Conservation (phyloP, 305 asterid genomes). For the Fraxinus dipetala region DNA sequence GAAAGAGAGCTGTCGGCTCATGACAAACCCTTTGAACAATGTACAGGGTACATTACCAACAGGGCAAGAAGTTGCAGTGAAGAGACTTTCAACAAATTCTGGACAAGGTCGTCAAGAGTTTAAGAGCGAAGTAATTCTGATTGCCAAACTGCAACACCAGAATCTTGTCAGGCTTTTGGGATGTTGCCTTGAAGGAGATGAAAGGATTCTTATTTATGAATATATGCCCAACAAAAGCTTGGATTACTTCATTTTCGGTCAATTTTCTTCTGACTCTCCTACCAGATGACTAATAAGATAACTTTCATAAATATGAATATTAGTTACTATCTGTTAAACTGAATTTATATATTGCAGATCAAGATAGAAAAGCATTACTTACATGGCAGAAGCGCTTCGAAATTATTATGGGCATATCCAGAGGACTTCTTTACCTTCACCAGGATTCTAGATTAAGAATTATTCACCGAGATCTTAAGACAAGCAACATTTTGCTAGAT, state of each 20-base stretch:
- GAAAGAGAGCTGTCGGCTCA: not conserved
- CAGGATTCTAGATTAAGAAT: not conserved
- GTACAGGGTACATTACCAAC: constrained; percentile 17
- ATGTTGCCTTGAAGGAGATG: constrained; percentile 20
- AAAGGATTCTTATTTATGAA: constrained; percentile 25
- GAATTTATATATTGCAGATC: not conserved
- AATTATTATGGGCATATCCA: not conserved
- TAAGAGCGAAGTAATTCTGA: constrained; percentile 16
- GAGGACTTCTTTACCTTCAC: not conserved
- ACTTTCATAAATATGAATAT: not conserved
- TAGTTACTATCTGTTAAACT: not conserved
- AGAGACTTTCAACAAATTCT: constrained; percentile 20
- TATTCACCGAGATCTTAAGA: not conserved
- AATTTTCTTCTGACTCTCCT: not conserved
- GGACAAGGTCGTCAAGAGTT: constrained; percentile 27
- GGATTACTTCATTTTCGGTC: constrained; percentile 27
- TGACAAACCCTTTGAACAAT: not conserved
- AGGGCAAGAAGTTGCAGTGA: constrained; percentile 22
- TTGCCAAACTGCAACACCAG: constrained; percentile 24
- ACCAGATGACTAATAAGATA: not conserved
- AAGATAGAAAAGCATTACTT: not conserved
- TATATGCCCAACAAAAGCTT: constrained; percentile 28
- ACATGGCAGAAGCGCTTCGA: not conserved
- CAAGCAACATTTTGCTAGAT: not conserved
- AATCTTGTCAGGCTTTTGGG: constrained; percentile 28